Conservation (phyloP, 148 eudicot genomes). For the Chenopodium formosanum region DNA sequence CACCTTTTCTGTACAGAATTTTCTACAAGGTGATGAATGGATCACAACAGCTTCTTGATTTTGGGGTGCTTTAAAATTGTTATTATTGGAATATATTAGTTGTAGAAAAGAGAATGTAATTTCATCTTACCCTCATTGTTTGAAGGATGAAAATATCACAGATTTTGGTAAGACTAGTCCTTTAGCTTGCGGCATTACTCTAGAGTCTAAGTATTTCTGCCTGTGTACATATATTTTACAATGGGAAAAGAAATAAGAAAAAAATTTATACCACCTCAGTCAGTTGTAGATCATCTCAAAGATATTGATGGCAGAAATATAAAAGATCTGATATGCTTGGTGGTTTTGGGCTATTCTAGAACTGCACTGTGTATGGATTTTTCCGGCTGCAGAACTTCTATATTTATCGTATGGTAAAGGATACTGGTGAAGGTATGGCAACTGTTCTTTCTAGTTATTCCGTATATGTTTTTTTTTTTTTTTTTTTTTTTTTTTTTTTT, state of each 20-base stretch:
- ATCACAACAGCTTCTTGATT: conserved; percentile 24
- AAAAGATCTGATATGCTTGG: too few species aligned
- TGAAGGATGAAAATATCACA: conserved; percentile 1
- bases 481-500: too few species aligned
- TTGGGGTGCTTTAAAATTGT: background rate
- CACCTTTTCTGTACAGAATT: conserved; percentile 25
- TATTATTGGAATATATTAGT: background rate
- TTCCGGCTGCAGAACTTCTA: too few species aligned
- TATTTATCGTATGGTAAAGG: too few species aligned
- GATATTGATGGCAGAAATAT: too few species aligned
- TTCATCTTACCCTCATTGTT: background rate
- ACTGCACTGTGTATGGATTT: too few species aligned
- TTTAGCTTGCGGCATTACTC: background rate
- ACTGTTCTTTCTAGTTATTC: too few species aligned
- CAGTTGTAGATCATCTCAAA: background rate
- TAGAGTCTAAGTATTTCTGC: background rate
- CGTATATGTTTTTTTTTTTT: too few species aligned
- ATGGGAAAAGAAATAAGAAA: background rate
- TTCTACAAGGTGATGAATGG: conserved; percentile 35
- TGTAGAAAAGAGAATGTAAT: background rate
- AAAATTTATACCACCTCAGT: background rate
- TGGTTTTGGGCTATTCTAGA: too few species aligned
- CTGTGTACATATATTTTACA: background rate
- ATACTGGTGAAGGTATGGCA: too few species aligned
- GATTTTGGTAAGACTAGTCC: background rate